Evolutionary conservation across 352 stramenopile genomes (phyloP).

Genomic region (Phytophthora sp.): DNA sequence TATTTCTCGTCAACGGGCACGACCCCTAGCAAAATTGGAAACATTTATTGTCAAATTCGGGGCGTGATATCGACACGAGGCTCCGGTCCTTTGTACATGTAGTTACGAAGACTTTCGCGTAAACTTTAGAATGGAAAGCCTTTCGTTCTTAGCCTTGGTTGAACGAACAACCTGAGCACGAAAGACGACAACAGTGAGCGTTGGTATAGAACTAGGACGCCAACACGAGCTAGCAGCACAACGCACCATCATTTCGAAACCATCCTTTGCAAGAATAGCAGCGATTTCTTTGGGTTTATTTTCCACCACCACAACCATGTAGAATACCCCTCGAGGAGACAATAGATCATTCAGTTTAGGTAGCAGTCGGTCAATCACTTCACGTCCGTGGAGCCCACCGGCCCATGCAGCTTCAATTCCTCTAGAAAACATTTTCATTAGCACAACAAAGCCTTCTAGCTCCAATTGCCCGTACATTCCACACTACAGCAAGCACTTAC

Average conservation of each 20-base stretch:
- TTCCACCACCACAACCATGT: conserved; percentile 97
- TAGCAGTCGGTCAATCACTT: conserved; percentile 96
- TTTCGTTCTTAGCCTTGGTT: conserved; percentile 74
- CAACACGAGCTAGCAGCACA: too few relatives aligned
- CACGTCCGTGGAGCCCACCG: conserved; percentile 91
- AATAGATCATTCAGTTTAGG: conserved; percentile 90
- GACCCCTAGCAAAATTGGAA: too few relatives aligned
- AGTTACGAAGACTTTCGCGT: conserved; percentile 26
- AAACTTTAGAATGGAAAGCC: conserved; percentile 82
- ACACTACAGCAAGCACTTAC: conserved; percentile 45
- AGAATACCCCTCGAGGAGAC: conserved; percentile 91
- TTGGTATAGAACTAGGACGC: too few relatives aligned
- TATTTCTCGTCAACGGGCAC: too few relatives aligned
- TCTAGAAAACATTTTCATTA: conserved; percentile 30
- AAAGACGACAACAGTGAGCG: conserved; percentile 38
- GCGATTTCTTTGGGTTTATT: conserved; percentile 96
- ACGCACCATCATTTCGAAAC: conserved; percentile 73
- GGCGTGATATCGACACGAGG: too few relatives aligned
- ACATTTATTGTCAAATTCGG: too few relatives aligned
- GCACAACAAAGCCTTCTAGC: neutral
- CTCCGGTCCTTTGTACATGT: neutral
- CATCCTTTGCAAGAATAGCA: conserved; percentile 63
- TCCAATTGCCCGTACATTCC: neutral
- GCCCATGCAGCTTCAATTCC: conserved; percentile 98
- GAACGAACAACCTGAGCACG: conserved; percentile 61